Base-by-base conservation (phyloP, 176 grass and related monocot species). In the Zizania latifolia region DNA sequence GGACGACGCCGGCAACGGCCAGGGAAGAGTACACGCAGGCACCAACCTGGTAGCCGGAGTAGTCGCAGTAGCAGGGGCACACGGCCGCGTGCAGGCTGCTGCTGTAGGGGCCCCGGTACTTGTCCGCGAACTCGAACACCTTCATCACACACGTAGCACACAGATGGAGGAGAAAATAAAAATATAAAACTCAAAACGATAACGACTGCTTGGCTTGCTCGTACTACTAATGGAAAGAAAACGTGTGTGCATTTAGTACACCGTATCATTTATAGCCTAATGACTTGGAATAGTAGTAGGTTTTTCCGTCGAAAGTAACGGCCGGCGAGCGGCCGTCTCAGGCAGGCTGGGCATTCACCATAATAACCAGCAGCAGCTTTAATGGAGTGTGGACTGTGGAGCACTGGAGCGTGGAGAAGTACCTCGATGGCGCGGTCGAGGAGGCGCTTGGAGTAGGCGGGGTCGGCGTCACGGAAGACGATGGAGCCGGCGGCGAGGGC, bases 31-130 rank as follows among this genome's bases (percentile, higher is more conserved):
- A 41, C 39, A 13, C 9, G 13, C 8, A 4, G 0, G 17, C 2
- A 22, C 48, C 19, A 17, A 53, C 48, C n/a, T 53, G 83, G 68
- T 98, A 98, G 2, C 94, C 94, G 11, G 76, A 68, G 64, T 92
- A 78, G 79, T 98, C 94, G 70, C 94, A 98, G 91, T 98, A 98
- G 78, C 85, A 94, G 0, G 94, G 94, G 84, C 94, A 98, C 72
- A 98, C 94, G 2, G 87, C 94, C 17, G 46, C 46, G 13, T 72
- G 75, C 6, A 98, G 78, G 87, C 94, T 98, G 33, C 85, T 34
- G 75, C 91, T 98, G 77, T 98, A 98, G 2, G 91, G 34, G 11
- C 94, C 94, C 0, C 91, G 72, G 54, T 98, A 22, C 67, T 10
- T 60, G 83, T 98, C 89, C 6, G 94, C 94, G 70, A 98, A 98